These are phyloP conservation scores for Mycosphaerella sp. DNA, from an alignment of 2,329 filamentous ascomycete species.

Conservation along the genomic window DNA sequence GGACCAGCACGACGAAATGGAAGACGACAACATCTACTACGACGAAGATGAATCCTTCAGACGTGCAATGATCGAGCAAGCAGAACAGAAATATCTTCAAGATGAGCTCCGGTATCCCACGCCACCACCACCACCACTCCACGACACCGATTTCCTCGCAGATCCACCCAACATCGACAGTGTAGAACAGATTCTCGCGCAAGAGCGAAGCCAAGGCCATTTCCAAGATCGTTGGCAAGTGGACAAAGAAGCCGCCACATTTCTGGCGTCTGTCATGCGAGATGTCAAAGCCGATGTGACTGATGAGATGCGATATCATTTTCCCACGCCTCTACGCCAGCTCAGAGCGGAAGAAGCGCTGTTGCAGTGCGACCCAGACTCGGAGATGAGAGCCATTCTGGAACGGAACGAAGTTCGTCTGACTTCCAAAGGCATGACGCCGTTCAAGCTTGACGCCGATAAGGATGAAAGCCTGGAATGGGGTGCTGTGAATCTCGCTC, in stretches of 20 bases:
- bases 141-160: slow-evolving; percentile 1
- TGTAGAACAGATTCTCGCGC: neutral
- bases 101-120: slow-evolving; percentile 3
- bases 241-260: slow-evolving; percentile 22
- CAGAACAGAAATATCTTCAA: slow-evolving; percentile 6
- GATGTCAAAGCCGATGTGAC: slow-evolving; percentile 1
- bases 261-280: slow-evolving; percentile 22
- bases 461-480: slow-evolving; percentile 41
- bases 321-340: slow-evolving; percentile 3
- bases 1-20: neutral
- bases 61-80: neutral
- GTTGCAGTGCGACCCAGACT: slow-evolving; percentile 40
- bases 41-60: slow-evolving; percentile 1
- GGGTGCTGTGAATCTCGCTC: slow-evolving; percentile 25
- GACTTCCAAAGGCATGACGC: slow-evolving; percentile 13
- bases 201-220: neutral
- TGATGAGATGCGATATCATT: slow-evolving; percentile 5
- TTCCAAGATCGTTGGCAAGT: slow-evolving; percentile 27
- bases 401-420: slow-evolving; percentile 20
- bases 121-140: neutral
- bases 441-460: slow-evolving; percentile 36
- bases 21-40: neutral
- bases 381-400: slow-evolving; percentile 40
- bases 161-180: slow-evolving; percentile 1
- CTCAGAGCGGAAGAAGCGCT: slow-evolving; percentile 44